phyloP scores from a whole-genome alignment of 2,329 filamentous ascomycete genomes.

The Metarhizium brunneum region DNA sequence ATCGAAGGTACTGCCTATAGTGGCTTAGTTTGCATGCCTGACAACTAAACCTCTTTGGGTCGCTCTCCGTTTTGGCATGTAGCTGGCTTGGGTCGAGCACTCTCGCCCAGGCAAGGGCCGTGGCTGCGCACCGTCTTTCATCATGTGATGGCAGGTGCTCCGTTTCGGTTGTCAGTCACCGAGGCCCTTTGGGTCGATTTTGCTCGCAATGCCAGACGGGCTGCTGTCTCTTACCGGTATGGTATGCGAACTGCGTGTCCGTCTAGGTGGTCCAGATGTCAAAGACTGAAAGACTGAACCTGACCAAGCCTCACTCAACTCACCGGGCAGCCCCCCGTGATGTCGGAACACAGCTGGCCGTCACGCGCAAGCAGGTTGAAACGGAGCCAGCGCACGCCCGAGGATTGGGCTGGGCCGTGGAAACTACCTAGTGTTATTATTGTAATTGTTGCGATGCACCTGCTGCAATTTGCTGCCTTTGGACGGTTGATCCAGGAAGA shows the following conservation, averaged over 20 bases:
- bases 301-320: background rate
- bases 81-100: background rate
- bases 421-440: no score
- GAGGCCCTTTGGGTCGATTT: background rate
- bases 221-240: background rate
- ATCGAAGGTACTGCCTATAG: background rate
- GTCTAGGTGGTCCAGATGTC: no score
- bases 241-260: no score
- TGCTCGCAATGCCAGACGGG: background rate
- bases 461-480: background rate
- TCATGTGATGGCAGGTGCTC: conserved; percentile 5
- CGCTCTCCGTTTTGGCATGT: background rate
- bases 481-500: background rate
- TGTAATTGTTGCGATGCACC: background rate
- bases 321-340: conserved; percentile 3
- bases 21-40: background rate
- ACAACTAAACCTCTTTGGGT: background rate
- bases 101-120: background rate
- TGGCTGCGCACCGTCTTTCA: background rate
- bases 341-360: conserved; percentile 3
- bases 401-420: no score
- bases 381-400: background rate
- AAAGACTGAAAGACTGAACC: background rate
- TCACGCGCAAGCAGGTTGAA: conserved; percentile 2
- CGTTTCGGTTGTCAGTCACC: conserved; percentile 1